These are phyloP conservation scores for Ophiostoma sp. DNA, from an alignment of 2,329 filamentous ascomycete species.

Conservation along the genomic window DNA sequence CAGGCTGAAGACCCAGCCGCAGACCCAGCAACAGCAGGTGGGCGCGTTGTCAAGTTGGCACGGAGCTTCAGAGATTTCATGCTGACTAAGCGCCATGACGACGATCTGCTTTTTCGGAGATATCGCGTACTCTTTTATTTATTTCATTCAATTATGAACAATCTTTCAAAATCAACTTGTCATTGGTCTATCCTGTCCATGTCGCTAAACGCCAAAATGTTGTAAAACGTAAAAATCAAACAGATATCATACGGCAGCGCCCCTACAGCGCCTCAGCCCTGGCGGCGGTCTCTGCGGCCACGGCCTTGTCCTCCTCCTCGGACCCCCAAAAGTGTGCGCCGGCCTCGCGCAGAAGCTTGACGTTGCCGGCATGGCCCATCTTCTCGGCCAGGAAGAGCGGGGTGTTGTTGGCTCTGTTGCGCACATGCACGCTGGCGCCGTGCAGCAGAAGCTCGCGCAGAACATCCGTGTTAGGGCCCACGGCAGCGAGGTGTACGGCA, in stretches of 20 bases:
- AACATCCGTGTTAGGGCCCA: constrained; percentile 50
- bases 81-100: background rate
- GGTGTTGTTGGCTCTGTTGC: constrained; percentile 61
- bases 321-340: constrained; percentile 57
- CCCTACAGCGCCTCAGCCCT: background rate
- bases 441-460: constrained; percentile 54
- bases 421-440: constrained; percentile 61
- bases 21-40: background rate
- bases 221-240: background rate
- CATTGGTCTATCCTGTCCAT: background rate
- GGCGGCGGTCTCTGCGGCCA: background rate
- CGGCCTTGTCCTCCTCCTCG: constrained; percentile 32
- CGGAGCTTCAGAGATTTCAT: background rate
- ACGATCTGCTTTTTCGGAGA: background rate
- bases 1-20: background rate
- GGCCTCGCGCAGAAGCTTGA: constrained; percentile 51
- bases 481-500: constrained; percentile 53
- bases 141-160: background rate
- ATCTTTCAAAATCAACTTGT: background rate
- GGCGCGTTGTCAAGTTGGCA: background rate
- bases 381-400: constrained; percentile 59
- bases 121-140: background rate
- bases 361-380: constrained; percentile 50
- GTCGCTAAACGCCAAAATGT: background rate
- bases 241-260: background rate